Conservation (phyloP, 108 stramenopile genomes). For the Nitzschia inconspicua region DNA sequence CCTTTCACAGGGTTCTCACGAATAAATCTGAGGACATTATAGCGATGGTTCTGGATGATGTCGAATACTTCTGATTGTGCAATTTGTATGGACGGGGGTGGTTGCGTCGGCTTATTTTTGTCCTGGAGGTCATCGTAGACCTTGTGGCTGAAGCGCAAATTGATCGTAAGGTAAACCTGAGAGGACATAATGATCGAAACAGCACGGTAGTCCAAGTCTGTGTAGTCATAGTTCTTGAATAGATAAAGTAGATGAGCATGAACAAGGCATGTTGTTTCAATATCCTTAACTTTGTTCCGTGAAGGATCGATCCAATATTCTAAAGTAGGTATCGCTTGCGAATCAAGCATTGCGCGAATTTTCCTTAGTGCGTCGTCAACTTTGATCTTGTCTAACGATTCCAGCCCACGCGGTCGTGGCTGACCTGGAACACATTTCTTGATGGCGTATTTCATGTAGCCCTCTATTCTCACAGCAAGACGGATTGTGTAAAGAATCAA, state of each 20-base stretch:
- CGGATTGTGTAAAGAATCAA: slow-evolving; percentile 93
- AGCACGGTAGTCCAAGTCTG: slow-evolving; percentile 88
- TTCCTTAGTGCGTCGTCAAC: slow-evolving; percentile 75
- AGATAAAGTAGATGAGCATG: slow-evolving; percentile 97
- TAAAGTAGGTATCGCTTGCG: slow-evolving; percentile 89
- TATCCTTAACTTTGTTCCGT: slow-evolving; percentile 68
- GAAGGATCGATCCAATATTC: slow-evolving; percentile 96
- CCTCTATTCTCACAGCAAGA: slow-evolving; percentile 92
- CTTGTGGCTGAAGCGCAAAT: slow-evolving; percentile 90
- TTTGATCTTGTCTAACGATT: slow-evolving; percentile 76
- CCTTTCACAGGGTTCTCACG: slow-evolving; percentile 79
- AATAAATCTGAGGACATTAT: slow-evolving; percentile 89
- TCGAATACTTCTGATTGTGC: slow-evolving; percentile 96
- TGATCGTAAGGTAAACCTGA: slow-evolving; percentile 96
- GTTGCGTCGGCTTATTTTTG: slow-evolving; percentile 76
- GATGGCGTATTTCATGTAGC: slow-evolving; percentile 87
- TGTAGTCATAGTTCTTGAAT: slow-evolving; percentile 93
- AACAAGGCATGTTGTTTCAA: slow-evolving; percentile 83
- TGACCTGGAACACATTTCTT: slow-evolving; percentile 77
- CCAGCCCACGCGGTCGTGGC: slow-evolving; percentile 80
- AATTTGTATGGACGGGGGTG: slow-evolving; percentile 90
- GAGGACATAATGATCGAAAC: slow-evolving; percentile 91
- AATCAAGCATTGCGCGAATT: slow-evolving; percentile 73
- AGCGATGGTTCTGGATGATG: slow-evolving; percentile 88
- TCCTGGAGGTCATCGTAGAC: slow-evolving; percentile 93